Percentiles rank a stretch among this genome's conserved stretches.
These are phyloP conservation scores for Carex pumila DNA, from an alignment of 176 grass and related monocot genomes.

Conservation along the genomic window DNA sequence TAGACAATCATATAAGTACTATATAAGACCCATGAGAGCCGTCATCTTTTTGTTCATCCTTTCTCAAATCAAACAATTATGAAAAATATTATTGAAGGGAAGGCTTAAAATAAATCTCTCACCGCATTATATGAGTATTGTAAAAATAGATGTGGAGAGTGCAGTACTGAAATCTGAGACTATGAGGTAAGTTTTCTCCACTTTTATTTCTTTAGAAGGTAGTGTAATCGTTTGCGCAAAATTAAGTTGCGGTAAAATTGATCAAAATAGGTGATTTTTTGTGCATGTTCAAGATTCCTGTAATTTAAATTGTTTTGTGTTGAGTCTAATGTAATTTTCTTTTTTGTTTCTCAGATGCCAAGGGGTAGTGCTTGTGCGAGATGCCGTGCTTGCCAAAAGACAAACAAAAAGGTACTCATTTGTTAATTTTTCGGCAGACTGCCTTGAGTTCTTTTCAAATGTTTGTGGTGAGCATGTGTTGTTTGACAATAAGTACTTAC, in stretches of 20 bases:
- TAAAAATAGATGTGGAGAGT: background rate
- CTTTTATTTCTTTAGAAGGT: background rate
- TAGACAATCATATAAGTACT: background rate
- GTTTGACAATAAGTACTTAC: no score
- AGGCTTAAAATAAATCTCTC: background rate
- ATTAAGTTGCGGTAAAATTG: background rate
- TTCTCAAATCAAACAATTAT: background rate
- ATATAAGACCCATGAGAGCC: background rate
- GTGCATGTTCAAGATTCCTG: background rate
- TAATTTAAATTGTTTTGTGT: background rate
- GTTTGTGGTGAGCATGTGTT: no score
- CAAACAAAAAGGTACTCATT: conserved; percentile 48
- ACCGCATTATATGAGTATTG: background rate
- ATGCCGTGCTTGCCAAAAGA: conserved; percentile 52
- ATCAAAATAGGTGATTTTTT: background rate
- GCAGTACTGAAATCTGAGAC: background rate
- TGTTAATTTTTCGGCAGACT: background rate
- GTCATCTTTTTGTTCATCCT: background rate
- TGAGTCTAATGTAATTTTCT: background rate
- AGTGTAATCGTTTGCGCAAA: background rate
- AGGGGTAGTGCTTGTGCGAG: conserved; percentile 20
- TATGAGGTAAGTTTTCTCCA: background rate
- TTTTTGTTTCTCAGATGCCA: no score
- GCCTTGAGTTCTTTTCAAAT: no score
- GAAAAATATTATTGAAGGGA: background rate